Evolutionary conservation across 2,329 filamentous ascomycete genomes (phyloP).

Genomic region (Alternaria sp.): DNA sequence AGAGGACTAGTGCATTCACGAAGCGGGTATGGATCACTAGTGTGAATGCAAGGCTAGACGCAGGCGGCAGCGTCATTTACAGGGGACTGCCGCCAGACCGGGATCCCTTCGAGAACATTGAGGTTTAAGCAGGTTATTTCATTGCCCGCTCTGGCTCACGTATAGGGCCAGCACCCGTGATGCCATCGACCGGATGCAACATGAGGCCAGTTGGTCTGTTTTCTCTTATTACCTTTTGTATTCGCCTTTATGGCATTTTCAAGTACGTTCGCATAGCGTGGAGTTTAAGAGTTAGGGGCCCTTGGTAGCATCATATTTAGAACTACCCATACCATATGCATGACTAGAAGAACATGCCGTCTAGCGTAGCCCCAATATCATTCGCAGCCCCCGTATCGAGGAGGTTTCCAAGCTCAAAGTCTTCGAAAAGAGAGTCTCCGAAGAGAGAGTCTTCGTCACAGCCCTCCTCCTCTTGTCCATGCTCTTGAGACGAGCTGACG

Average conservation of each 20-base stretch:
- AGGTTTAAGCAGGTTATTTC: conserved; percentile 34
- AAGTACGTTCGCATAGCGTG: conserved; percentile 5
- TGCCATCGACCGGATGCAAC: background rate
- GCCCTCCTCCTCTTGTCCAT: background rate
- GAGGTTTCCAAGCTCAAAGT: background rate
- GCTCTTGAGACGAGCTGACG: background rate
- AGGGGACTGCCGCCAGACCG: conserved; percentile 84
- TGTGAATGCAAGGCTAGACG: conserved; percentile 86
- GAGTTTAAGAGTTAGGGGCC: background rate
- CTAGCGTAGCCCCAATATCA: background rate
- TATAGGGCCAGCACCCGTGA: background rate
- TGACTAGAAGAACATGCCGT: background rate
- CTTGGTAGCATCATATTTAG: background rate
- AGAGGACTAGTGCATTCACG: conserved; percentile 77
- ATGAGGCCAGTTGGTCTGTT: background rate
- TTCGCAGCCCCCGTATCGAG: background rate
- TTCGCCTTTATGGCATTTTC: conserved; percentile 1
- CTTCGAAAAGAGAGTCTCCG: background rate
- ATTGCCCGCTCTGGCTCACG: background rate
- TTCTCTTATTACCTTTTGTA: conserved; percentile 1
- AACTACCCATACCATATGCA: background rate
- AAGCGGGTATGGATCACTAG: conserved; percentile 89
- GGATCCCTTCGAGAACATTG: conserved; percentile 52
- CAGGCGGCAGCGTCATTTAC: conserved; percentile 82
- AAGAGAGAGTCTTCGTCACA: background rate